Evolutionary conservation across 73 alveolate species (phyloP).

Genomic region (Paramecium pentaurelia): DNA sequence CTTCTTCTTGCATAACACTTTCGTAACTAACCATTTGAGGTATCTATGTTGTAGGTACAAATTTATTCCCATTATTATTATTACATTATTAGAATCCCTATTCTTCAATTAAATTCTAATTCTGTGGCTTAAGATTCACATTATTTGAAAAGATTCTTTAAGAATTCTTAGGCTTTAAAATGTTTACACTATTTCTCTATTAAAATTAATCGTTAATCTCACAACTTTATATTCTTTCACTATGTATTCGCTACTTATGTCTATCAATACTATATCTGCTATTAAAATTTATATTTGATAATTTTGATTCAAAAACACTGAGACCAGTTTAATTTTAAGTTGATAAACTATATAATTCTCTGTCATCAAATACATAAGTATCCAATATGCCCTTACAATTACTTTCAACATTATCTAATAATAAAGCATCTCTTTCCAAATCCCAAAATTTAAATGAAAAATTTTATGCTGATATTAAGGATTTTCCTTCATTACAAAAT

Average conservation of each 20-base stretch:
- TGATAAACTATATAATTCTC: background rate
- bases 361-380: background rate
- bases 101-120: background rate
- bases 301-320: background rate
- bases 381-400: background rate
- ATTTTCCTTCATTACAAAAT: background rate
- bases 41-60: background rate
- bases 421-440: conserved; percentile 35
- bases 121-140: background rate
- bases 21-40: background rate
- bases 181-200: background rate
- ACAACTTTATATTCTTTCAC: background rate
- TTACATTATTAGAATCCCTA: background rate
- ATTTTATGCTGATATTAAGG: conserved; percentile 38
- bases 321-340: background rate
- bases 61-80: background rate
- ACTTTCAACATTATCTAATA: conserved; percentile 42
- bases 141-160: background rate
- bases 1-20: background rate
- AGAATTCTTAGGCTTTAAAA: background rate
- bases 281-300: background rate
- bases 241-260: background rate
- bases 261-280: background rate
- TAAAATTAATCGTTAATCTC: background rate
- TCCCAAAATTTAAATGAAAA: conserved; percentile 42